Evolutionary conservation across 2,329 filamentous ascomycete genomes (phyloP).

Genomic region (Claviceps sp.): DNA sequence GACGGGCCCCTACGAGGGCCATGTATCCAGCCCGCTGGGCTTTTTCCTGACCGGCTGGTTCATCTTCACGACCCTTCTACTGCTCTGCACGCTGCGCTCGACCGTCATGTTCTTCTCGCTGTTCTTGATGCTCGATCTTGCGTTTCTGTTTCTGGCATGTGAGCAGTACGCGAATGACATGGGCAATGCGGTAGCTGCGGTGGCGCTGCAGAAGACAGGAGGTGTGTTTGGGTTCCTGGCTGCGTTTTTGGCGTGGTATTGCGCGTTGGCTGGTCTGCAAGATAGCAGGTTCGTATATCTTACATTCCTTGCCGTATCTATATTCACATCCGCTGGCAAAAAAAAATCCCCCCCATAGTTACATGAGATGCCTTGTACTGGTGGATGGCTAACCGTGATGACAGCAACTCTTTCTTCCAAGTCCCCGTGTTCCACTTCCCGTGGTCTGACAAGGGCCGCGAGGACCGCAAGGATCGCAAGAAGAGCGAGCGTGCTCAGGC

Average conservation of each 20-base stretch:
- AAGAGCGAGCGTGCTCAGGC: constrained; percentile 23
- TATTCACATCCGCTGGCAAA: too few species aligned
- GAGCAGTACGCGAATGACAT: constrained; percentile 44
- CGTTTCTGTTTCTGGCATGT: constrained; percentile 60
- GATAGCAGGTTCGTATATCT: constrained; percentile 44
- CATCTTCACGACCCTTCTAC: constrained; percentile 66
- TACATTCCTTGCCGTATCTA: too few species aligned
- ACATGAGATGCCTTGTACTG: background rate
- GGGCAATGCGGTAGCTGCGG: constrained; percentile 30
- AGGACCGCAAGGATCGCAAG: constrained; percentile 41
- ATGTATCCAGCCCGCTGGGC: constrained; percentile 46
- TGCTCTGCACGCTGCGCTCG: constrained; percentile 62
- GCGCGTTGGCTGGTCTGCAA: constrained; percentile 68
- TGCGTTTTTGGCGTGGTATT: constrained; percentile 78
- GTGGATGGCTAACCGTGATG: background rate
- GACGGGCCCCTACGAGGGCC: constrained; percentile 31
- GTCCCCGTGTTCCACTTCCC: constrained; percentile 90
- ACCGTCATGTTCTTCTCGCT: constrained; percentile 66
- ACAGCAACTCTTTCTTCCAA: constrained; percentile 75
- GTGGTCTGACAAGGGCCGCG: constrained; percentile 69
- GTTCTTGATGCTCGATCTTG: constrained; percentile 64
- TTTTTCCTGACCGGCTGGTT: constrained; percentile 72
- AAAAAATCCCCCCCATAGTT: background rate
- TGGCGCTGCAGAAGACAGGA: constrained; percentile 51
- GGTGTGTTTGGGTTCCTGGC: constrained; percentile 70